Percentiles rank a stretch among this genome's conserved stretches.
Conservation (phyloP, 2,329 filamentous ascomycete species). For the Fusarium sp. region DNA sequence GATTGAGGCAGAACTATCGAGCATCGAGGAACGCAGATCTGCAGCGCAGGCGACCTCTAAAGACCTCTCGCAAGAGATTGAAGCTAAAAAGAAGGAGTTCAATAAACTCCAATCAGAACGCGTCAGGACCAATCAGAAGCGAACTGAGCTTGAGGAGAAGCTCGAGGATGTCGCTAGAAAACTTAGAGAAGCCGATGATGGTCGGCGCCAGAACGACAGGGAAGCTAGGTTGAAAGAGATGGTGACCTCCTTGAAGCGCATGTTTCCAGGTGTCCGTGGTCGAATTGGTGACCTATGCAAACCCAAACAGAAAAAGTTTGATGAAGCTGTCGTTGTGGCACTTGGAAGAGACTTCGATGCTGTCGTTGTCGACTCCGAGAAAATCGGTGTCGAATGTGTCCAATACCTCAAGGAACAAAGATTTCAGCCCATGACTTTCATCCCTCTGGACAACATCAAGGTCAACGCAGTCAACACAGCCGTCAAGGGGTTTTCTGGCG, state of each 20-base stretch:
- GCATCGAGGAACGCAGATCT: slow-evolving; percentile 74
- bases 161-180: slow-evolving; percentile 82
- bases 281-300: slow-evolving; percentile 91
- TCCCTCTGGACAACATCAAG: slow-evolving; percentile 96
- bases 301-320: slow-evolving; percentile 96
- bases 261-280: slow-evolving; percentile 91
- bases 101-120: slow-evolving; percentile 87
- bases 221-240: slow-evolving; percentile 84
- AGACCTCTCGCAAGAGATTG: slow-evolving; percentile 79
- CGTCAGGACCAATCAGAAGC: slow-evolving; percentile 80
- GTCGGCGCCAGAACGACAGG: slow-evolving; percentile 84
- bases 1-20: slow-evolving; percentile 75
- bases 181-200: slow-evolving; percentile 85
- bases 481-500: slow-evolving; percentile 87
- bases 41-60: slow-evolving; percentile 71
- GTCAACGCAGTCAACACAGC: slow-evolving; percentile 90
- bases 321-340: slow-evolving; percentile 91
- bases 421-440: slow-evolving; percentile 88
- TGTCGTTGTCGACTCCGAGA: slow-evolving; percentile 94
- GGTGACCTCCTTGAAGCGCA: slow-evolving; percentile 85
- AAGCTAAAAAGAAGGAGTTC: slow-evolving; percentile 88
- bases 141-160: slow-evolving; percentile 92
- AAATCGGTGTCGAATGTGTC: slow-evolving; percentile 92
- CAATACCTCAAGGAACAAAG: slow-evolving; percentile 92
- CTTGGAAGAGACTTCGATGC: slow-evolving; percentile 94